Conservation (phyloP, 2,329 filamentous ascomycete genomes). For the Simplicillium aogashimaense region DNA sequence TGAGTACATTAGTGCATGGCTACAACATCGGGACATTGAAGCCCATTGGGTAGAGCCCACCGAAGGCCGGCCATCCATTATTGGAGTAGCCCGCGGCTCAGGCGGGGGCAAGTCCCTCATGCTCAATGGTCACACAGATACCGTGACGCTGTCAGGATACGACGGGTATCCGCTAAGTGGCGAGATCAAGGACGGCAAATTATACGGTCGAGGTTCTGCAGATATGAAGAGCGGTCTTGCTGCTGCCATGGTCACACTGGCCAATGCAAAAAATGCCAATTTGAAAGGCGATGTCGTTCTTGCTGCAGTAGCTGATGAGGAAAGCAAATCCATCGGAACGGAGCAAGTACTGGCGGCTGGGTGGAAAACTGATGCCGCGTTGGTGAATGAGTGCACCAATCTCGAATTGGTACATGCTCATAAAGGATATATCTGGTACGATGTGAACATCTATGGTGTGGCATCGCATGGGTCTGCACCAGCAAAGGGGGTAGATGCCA, state of each 20-base stretch:
- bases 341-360: slow-evolving; percentile 37
- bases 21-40: slow-evolving; percentile 40
- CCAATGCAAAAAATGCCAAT: slow-evolving; percentile 23
- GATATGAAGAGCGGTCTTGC: slow-evolving; percentile 45
- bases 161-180: slow-evolving; percentile 34
- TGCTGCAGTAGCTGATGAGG: slow-evolving; percentile 43
- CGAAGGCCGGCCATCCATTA: slow-evolving; percentile 36
- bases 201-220: slow-evolving; percentile 34
- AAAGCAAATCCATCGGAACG: slow-evolving; percentile 38
- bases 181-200: slow-evolving; percentile 22
- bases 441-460: slow-evolving; percentile 29
- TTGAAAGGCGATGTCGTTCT: slow-evolving; percentile 40
- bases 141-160: slow-evolving; percentile 37
- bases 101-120: slow-evolving; percentile 38
- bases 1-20: slow-evolving; percentile 35
- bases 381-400: slow-evolving; percentile 37
- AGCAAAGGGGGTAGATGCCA: slow-evolving; percentile 37
- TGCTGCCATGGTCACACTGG: slow-evolving; percentile 30
- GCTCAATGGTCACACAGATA: slow-evolving; percentile 44
- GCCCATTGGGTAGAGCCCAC: slow-evolving; percentile 36
- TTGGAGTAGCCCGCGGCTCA: slow-evolving; percentile 34
- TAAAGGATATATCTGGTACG: slow-evolving; percentile 39
- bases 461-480: slow-evolving; percentile 33
- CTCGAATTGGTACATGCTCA: slow-evolving; percentile 32
- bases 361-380: slow-evolving; percentile 41